A percentile compares a stretch with the other conserved stretches of the same genome.
phyloP scores from a whole-genome alignment of 2,329 filamentous ascomycete genomes.

The Clathrospora elynae region DNA sequence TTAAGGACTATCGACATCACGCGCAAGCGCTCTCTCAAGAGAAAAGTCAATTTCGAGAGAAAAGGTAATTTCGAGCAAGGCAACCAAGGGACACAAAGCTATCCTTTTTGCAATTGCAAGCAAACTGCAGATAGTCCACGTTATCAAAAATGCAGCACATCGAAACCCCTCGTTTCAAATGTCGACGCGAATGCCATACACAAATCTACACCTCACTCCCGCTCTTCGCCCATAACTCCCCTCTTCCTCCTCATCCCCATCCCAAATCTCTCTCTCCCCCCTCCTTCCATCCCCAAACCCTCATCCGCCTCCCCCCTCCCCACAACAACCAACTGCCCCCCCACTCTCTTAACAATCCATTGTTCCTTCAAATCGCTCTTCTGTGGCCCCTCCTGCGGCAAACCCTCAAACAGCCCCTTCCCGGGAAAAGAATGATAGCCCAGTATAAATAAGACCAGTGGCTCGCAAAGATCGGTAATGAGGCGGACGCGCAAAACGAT shows the following conservation, averaged over 20 bases:
- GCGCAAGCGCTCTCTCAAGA: too few species aligned
- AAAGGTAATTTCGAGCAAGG: too few species aligned
- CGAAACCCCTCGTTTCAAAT: too few species aligned
- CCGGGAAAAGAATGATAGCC: constrained; percentile 8
- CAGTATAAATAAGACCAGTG: constrained; percentile 9
- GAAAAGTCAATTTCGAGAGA: too few species aligned
- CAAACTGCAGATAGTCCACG: too few species aligned
- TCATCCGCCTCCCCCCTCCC: constrained; percentile 2
- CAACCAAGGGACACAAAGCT: too few species aligned
- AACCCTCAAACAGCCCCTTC: not conserved
- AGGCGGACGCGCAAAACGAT: constrained; percentile 8
- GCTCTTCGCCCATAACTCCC: not conserved
- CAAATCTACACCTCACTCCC: too few species aligned
- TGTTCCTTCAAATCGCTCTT: not conserved
- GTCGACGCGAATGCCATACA: too few species aligned
- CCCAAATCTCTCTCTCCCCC: not conserved
- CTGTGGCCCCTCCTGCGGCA: constrained; percentile 9
- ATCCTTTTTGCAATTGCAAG: too few species aligned
- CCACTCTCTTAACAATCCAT: constrained; percentile 9
- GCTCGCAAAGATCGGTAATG: constrained; percentile 15
- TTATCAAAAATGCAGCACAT: too few species aligned
- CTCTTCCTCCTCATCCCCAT: constrained; percentile 4
- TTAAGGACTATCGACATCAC: too few species aligned
- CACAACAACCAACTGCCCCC: constrained; percentile 6
- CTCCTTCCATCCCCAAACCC: not conserved